phyloP scores from a whole-genome alignment of 495 filamentous ascomycete species.

The Lophiotrema nucula region DNA sequence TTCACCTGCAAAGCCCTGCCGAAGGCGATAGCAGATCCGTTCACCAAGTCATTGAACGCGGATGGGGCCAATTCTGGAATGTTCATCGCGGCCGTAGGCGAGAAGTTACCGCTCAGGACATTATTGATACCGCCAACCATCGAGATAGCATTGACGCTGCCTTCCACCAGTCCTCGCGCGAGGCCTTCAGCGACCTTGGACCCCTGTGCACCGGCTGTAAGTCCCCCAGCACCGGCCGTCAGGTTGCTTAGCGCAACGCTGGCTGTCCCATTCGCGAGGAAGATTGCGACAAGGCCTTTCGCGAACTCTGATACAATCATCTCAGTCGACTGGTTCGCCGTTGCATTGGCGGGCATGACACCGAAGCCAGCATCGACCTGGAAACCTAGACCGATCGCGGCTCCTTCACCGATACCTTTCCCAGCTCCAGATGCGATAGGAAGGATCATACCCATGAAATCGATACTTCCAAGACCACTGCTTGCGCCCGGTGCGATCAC shows the following conservation, averaged over 20 bases:
- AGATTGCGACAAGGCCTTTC: constrained; percentile 6
- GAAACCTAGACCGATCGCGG: constrained; percentile 6
- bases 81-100: not conserved
- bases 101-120: constrained; percentile 14
- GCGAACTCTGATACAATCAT: constrained; percentile 5
- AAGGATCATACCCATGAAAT: constrained; percentile 4
- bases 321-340: constrained; percentile 1
- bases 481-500: not conserved
- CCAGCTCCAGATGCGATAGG: constrained; percentile 13
- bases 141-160: constrained; percentile 3
- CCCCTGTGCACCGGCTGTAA: not conserved
- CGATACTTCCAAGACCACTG: not conserved
- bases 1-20: constrained; percentile 10
- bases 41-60: constrained; percentile 14
- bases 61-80: constrained; percentile 1
- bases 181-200: constrained; percentile 15
- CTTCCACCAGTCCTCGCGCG: constrained; percentile 15
- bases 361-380: constrained; percentile 1
- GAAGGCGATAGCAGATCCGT: constrained; percentile 13
- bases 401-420: constrained; percentile 15
- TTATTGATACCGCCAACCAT: constrained; percentile 9
- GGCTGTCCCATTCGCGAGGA: constrained; percentile 6
- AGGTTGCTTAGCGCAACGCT: not conserved
- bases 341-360: not conserved
- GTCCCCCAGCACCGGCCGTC: not conserved